A percentile compares a stretch with the other conserved stretches of the same genome.
phyloP scores from a whole-genome alignment of 1,284 basidiomycete genomes.

The Malassezia arunalokei region DNA sequence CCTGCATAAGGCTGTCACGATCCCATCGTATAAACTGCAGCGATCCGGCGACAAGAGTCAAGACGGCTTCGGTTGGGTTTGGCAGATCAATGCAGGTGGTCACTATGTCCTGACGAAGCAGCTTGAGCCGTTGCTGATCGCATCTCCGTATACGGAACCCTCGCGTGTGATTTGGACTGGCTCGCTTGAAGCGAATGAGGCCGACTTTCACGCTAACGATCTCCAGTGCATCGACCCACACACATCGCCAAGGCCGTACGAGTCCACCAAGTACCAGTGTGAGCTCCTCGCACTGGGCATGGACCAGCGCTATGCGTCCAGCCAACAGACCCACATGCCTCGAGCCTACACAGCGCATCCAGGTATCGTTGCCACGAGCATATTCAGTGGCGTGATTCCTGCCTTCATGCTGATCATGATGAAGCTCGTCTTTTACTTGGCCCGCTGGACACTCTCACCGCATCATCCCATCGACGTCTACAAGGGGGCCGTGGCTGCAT shows the following conservation, averaged over 20 bases:
- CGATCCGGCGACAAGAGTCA: slow-evolving; percentile 37
- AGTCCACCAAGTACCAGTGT: slow-evolving; percentile 46
- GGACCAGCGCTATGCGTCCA: slow-evolving; percentile 29
- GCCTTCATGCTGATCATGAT: slow-evolving; percentile 27
- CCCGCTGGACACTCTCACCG: slow-evolving; percentile 38
- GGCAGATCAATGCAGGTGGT: slow-evolving; percentile 43
- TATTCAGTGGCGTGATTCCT: slow-evolving; percentile 40
- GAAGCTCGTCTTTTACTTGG: slow-evolving; percentile 35
- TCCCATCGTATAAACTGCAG: slow-evolving; percentile 42
- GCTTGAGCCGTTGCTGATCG: slow-evolving; percentile 28
- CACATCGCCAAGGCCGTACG: slow-evolving; percentile 35
- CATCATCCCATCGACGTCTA: slow-evolving; percentile 41
- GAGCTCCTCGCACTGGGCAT: slow-evolving; percentile 42
- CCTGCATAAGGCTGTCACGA: slow-evolving; percentile 41
- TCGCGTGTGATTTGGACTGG: slow-evolving; percentile 46
- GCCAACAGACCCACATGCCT: slow-evolving; percentile 22
- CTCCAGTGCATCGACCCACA: slow-evolving; percentile 34
- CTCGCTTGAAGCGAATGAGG: slow-evolving; percentile 39
- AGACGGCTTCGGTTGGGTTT: slow-evolving; percentile 45
- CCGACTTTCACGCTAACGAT: slow-evolving; percentile 37
- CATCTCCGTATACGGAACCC: slow-evolving; percentile 31
- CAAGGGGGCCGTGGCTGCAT: slow-evolving; percentile 42
- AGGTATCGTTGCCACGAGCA: slow-evolving; percentile 44
- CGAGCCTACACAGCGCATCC: slow-evolving; percentile 41
- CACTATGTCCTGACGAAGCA: slow-evolving; percentile 41